Evolutionary conservation across 164 flowering plant genomes (phyloP).

Genomic region (Magnolia kwangsiensis): DNA sequence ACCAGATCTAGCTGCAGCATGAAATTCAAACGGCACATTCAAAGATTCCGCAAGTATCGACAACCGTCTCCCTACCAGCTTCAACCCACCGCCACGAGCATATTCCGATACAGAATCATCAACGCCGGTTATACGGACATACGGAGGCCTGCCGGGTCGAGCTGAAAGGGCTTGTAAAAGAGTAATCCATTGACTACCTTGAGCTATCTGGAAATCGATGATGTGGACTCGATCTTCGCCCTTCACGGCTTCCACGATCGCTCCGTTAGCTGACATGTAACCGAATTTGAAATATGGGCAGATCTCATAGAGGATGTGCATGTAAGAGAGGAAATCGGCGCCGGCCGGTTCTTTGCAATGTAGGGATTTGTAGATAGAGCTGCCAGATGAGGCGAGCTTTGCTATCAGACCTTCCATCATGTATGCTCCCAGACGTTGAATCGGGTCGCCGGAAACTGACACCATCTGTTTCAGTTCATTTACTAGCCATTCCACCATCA

Average conservation of each 20-base stretch:
- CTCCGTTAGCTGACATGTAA: conserved; percentile 78
- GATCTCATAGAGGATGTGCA: conserved; percentile 66
- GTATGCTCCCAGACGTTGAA: conserved; percentile 75
- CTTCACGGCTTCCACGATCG: conserved; percentile 75
- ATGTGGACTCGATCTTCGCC: conserved; percentile 63
- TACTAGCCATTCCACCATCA: conserved; percentile 48
- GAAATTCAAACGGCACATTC: conserved; percentile 70
- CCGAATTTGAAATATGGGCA: conserved; percentile 89
- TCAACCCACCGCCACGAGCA: conserved; percentile 68
- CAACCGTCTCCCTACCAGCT: conserved; percentile 61
- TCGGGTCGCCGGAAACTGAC: conserved; percentile 75
- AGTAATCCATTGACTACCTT: conserved; percentile 75
- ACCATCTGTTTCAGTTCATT: conserved; percentile 61
- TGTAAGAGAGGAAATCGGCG: conserved; percentile 62
- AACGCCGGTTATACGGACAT: conserved; percentile 66
- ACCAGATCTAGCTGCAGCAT: conserved; percentile 38
- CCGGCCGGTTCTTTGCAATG: conserved; percentile 68
- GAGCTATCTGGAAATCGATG: conserved; percentile 74
- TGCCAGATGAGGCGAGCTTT: conserved; percentile 54
- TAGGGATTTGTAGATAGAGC: conserved; percentile 60
- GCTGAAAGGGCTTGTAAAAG: conserved; percentile 66
- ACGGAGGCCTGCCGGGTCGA: conserved; percentile 76
- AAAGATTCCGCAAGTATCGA: conserved; percentile 48
- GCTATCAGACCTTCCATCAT: conserved; percentile 78
- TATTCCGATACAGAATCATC: conserved; percentile 63